Evolutionary conservation across 2,329 filamentous ascomycete species (phyloP).

Genomic region (Incumbomyces delicatus): DNA sequence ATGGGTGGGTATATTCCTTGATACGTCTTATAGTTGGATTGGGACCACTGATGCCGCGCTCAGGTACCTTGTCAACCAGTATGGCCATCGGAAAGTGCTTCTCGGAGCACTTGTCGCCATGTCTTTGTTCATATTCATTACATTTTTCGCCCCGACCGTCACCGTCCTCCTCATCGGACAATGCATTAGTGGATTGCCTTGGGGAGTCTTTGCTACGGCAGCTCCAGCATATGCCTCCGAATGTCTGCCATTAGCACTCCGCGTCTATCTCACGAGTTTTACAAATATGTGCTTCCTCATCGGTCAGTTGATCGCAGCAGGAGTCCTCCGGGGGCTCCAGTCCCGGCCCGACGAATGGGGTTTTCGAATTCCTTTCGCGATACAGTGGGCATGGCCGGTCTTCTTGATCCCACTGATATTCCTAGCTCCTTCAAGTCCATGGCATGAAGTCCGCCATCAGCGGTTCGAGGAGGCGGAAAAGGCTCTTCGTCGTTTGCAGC

Average conservation of each 20-base stretch:
- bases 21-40: constrained; percentile 15
- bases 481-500: constrained; percentile 11
- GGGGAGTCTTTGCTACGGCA: constrained; percentile 13
- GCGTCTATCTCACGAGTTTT: constrained; percentile 10
- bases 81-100: constrained; percentile 42
- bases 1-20: neutral
- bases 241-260: constrained; percentile 12
- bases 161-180: constrained; percentile 38
- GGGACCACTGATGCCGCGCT: constrained; percentile 38
- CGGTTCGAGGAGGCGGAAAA: constrained; percentile 13
- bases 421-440: constrained; percentile 15
- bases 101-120: constrained; percentile 37
- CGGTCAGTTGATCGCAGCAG: constrained; percentile 24
- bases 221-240: constrained; percentile 15
- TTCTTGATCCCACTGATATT: constrained; percentile 8
- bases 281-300: constrained; percentile 14
- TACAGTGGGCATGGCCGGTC: constrained; percentile 19
- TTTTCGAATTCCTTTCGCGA: constrained; percentile 23
- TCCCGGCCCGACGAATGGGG: constrained; percentile 14
- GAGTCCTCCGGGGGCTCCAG: constrained; percentile 18
- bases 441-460: constrained; percentile 10
- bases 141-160: constrained; percentile 41
- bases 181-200: constrained; percentile 32
- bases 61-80: constrained; percentile 37
- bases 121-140: constrained; percentile 40